phyloP scores from a whole-genome alignment of 176 grass and related monocot species.

The Aegilops speltoides region DNA sequence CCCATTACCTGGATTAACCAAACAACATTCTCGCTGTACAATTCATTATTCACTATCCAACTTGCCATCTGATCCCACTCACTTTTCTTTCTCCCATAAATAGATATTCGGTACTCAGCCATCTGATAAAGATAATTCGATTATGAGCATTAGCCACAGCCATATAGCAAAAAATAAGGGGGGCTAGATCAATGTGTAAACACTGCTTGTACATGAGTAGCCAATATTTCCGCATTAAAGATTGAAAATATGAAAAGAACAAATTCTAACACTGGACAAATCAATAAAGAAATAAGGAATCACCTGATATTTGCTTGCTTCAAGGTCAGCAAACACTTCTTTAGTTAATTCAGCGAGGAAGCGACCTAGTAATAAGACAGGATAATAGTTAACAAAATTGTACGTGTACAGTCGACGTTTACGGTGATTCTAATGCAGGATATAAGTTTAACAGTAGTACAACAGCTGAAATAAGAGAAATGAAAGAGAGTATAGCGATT shows the following conservation, averaged over 20 bases:
- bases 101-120: conserved; percentile 92
- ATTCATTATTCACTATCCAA: conserved; percentile 96
- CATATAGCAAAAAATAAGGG: neutral
- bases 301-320: conserved; percentile 98
- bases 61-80: conserved; percentile 98
- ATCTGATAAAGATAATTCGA: conserved; percentile 52
- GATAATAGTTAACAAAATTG: conserved; percentile 8
- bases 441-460: neutral
- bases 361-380: conserved; percentile 47
- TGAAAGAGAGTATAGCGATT: neutral
- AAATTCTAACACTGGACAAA: neutral
- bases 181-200: neutral
- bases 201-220: neutral
- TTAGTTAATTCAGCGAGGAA: conserved; percentile 92
- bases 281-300: neutral
- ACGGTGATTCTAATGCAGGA: conserved; percentile 2
- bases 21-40: conserved; percentile 95
- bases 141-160: neutral
- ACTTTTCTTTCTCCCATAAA: conserved; percentile 98
- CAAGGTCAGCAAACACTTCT: conserved; percentile 88
- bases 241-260: neutral
- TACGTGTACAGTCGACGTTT: neutral
- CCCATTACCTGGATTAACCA: conserved; percentile 89
- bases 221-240: neutral
- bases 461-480: neutral